Evolutionary conservation across 371 early-diverging fungal species (phyloP).

Genomic region (Funneliformis caledonium): DNA sequence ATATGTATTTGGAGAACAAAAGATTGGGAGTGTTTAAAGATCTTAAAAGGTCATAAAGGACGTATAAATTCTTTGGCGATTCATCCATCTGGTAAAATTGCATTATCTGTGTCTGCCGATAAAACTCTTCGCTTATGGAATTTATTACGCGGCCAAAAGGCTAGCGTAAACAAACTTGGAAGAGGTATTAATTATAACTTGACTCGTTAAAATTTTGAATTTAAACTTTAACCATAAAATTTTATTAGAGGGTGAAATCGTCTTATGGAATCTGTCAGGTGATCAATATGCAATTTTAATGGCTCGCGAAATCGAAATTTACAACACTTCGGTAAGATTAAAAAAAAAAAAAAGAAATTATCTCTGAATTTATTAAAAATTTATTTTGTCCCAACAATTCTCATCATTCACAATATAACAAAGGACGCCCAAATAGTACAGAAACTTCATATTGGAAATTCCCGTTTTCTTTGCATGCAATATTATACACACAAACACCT

Average conservation of each 20-base stretch:
- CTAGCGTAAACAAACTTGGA: constrained; percentile 65
- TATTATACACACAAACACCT: constrained; percentile 54
- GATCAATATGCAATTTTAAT: constrained; percentile 77
- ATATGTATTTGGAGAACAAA: constrained; percentile 89
- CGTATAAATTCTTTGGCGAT: constrained; percentile 78
- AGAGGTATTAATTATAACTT: constrained; percentile 46
- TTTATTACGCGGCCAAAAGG: constrained; percentile 82
- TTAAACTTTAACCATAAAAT: constrained; percentile 41
- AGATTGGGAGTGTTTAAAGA: constrained; percentile 95
- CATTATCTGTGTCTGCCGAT: constrained; percentile 83
- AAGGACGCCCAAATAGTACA: constrained; percentile 59
- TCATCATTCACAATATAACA: background rate
- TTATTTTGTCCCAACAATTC: constrained; percentile 16
- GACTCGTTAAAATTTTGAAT: background rate
- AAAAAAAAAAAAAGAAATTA: background rate
- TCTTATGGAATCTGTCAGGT: constrained; percentile 79
- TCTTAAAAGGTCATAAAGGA: constrained; percentile 87
- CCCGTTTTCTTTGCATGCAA: constrained; percentile 55
- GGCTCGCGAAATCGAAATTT: constrained; percentile 71
- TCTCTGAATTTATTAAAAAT: background rate
- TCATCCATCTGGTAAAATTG: constrained; percentile 93
- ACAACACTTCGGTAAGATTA: constrained; percentile 64
- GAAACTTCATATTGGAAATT: constrained; percentile 56
- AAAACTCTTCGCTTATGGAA: constrained; percentile 90
- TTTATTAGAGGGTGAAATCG: constrained; percentile 60